Percentiles rank a stretch among this genome's conserved stretches.
Conservation (phyloP, 139 green algal species). For the Nannochloris sp. region DNA sequence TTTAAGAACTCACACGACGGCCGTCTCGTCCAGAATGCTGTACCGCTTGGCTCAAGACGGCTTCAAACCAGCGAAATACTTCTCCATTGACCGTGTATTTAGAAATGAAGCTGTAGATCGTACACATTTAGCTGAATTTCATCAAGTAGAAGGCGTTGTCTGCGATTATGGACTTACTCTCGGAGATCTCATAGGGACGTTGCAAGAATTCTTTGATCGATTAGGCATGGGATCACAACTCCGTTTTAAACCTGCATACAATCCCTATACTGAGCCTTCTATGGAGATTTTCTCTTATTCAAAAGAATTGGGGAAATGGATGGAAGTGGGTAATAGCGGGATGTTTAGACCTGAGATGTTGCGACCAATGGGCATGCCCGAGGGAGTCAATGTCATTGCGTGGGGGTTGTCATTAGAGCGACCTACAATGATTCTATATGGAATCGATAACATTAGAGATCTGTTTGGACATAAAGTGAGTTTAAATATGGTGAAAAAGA, state of each 20-base stretch:
- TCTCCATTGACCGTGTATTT: slow-evolving; percentile 97
- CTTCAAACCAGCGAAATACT: slow-evolving; percentile 79
- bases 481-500: slow-evolving; percentile 73
- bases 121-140: slow-evolving; percentile 98
- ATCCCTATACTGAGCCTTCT: slow-evolving; percentile 98
- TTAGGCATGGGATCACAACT: slow-evolving; percentile 88
- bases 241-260: slow-evolving; percentile 99
- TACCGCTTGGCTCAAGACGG: slow-evolving; percentile 72
- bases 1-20: slow-evolving; percentile 97
- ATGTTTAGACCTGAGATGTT: slow-evolving; percentile 99
- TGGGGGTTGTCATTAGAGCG: slow-evolving; percentile 90
- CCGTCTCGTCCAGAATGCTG: slow-evolving; percentile 94
- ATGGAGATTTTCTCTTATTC: slow-evolving; percentile 99
- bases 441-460: slow-evolving; percentile 98
- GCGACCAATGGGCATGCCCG: slow-evolving; percentile 93
- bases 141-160: slow-evolving; percentile 79
- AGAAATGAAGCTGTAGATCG: slow-evolving; percentile 97
- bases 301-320: slow-evolving; percentile 93
- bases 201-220: slow-evolving; percentile 86
- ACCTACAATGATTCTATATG: slow-evolving; percentile 99
- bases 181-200: slow-evolving; percentile 83
- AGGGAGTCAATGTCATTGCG: slow-evolving; percentile 95
- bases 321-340: slow-evolving; percentile 96
- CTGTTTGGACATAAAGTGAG: slow-evolving; percentile 94
- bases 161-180: slow-evolving; percentile 85